A percentile compares a stretch with the other conserved stretches of the same genome.
These are phyloP conservation scores for Kuraishia ogatae DNA, from an alignment of 805 yeast species.

Conservation along the genomic window DNA sequence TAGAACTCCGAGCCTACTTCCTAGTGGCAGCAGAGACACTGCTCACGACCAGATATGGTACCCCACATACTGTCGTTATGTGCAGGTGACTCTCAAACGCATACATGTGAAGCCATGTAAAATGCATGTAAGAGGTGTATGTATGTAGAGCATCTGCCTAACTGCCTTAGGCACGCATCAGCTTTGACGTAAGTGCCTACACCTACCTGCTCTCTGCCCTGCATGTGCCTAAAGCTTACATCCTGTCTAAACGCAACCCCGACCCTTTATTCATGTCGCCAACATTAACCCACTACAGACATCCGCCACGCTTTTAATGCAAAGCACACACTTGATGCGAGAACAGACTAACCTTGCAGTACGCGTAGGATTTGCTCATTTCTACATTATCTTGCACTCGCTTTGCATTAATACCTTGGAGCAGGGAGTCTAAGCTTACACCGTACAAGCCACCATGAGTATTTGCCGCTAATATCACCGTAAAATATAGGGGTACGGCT, in stretches of 20 bases:
- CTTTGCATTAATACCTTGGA: not conserved
- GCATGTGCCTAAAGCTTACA: not conserved
- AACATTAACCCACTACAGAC: not conserved
- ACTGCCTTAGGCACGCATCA: not conserved
- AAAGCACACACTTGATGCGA: not conserved
- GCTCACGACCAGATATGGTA: not conserved
- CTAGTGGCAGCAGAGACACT: not conserved
- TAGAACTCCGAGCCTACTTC: not conserved
- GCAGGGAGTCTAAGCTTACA: too few species aligned
- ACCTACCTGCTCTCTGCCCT: not conserved
- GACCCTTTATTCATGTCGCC: not conserved
- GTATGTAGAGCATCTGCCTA: not conserved
- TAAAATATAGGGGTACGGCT: too few species aligned
- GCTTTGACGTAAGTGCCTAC: not conserved
- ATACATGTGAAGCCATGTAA: not conserved
- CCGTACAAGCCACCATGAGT: too few species aligned
- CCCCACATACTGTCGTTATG: not conserved
- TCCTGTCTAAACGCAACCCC: not conserved
- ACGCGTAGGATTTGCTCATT: not conserved
- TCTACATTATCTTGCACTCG: not conserved
- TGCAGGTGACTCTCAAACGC: not conserved
- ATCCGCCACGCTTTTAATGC: not conserved
- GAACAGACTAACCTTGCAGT: not conserved
- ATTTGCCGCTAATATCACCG: too few species aligned
- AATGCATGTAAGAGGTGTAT: not conserved